phyloP scores from a whole-genome alignment of 192 early-diverging fungal species.

The Umbelopsis isabellina region DNA sequence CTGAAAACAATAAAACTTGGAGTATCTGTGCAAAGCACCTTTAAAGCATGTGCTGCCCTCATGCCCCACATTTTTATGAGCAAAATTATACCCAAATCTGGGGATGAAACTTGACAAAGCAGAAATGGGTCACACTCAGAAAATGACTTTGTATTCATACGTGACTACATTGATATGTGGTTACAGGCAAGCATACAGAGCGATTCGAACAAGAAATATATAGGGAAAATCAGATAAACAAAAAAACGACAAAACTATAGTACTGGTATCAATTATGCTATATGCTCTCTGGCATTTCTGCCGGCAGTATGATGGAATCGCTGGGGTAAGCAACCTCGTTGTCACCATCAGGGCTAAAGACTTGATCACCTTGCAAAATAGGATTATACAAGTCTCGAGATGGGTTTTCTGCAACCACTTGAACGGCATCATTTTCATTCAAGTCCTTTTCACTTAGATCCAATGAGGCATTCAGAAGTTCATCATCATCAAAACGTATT shows the following conservation, averaged over 20 bases:
- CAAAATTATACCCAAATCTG: neutral
- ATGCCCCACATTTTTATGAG: neutral
- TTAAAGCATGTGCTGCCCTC: neutral
- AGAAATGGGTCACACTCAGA: neutral
- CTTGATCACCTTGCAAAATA: constrained; percentile 25
- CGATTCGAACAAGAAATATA: neutral
- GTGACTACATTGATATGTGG: neutral
- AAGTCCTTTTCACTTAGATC: neutral
- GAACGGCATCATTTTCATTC: constrained; percentile 5
- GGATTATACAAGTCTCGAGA: neutral
- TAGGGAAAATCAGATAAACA: neutral
- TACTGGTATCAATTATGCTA: neutral
- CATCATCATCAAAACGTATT: constrained; percentile 37
- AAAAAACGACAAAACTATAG: neutral
- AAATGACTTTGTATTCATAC: neutral
- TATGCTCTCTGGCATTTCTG: constrained; percentile 17
- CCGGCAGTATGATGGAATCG: constrained; percentile 31
- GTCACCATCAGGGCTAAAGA: constrained; percentile 63
- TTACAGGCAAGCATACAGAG: neutral
- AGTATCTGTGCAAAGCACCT: neutral
- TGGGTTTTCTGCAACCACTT: constrained; percentile 11
- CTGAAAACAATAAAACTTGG: neutral
- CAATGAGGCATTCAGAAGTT: neutral
- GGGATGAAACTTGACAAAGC: neutral
- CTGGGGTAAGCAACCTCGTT: constrained; percentile 53